Evolutionary conservation across 768 basidiomycete genomes (phyloP).

Genomic region (Galerina sulciceps): DNA sequence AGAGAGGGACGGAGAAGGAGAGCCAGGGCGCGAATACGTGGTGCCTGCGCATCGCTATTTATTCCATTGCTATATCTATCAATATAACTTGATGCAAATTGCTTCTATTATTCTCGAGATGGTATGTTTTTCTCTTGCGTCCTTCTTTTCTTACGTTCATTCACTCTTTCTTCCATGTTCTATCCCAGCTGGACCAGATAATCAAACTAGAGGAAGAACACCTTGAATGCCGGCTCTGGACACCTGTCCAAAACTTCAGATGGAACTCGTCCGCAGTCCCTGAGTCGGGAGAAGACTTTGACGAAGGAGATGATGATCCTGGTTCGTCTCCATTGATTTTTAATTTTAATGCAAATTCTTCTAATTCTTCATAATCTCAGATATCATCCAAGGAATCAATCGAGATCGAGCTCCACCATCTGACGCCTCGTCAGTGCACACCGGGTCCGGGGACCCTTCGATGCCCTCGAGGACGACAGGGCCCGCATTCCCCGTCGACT

Average conservation of each 20-base stretch:
- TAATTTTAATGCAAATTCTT: not conserved
- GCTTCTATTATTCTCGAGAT: conserved; percentile 41
- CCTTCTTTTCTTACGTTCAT: not conserved
- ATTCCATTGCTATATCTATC: conserved; percentile 77
- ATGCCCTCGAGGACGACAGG: not conserved
- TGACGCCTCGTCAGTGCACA: not conserved
- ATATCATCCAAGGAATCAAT: conserved; percentile 60
- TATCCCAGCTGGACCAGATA: conserved; percentile 59
- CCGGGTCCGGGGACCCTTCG: not conserved
- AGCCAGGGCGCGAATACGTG: conserved; percentile 26
- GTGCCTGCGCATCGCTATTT: conserved; percentile 59
- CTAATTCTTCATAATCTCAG: conserved; percentile 21
- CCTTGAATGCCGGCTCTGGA: conserved; percentile 54
- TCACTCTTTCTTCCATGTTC: not conserved
- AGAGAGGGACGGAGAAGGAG: conserved; percentile 22
- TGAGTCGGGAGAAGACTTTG: conserved; percentile 43
- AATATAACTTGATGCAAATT: conserved; percentile 54
- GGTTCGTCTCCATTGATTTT: conserved; percentile 34
- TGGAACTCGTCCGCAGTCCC: conserved; percentile 51
- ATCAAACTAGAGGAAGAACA: conserved; percentile 56
- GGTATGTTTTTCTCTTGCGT: conserved; percentile 30
- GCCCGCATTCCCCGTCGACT: not conserved
- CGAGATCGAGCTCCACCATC: conserved; percentile 18
- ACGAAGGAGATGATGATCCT: conserved; percentile 71
- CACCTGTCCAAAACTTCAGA: conserved; percentile 47